Conservation (phyloP, 2,329 filamentous ascomycete species). For the Paracoccidioides brasiliensis region DNA sequence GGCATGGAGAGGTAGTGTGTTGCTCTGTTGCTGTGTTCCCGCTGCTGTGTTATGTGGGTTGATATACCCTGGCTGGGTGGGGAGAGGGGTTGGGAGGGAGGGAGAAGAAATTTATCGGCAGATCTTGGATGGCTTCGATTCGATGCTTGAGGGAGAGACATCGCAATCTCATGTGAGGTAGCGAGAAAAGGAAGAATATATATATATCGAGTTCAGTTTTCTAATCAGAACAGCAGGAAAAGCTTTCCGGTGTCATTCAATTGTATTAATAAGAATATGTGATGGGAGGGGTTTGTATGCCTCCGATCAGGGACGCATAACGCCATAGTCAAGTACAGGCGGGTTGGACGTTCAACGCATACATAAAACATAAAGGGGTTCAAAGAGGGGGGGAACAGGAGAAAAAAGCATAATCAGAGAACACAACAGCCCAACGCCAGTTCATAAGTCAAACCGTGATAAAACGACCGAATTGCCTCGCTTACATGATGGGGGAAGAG, state of each 20-base stretch:
- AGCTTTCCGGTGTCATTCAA: not conserved
- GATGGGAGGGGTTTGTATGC: not conserved
- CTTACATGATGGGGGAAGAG: slow-evolving; percentile 1
- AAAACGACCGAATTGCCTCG: slow-evolving; percentile 20
- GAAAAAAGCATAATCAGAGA: not conserved
- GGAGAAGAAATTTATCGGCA: not conserved
- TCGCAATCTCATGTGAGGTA: too few relatives aligned
- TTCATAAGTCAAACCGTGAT: slow-evolving; percentile 10
- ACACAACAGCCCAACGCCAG: slow-evolving; percentile 10
- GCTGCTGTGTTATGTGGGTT: too few relatives aligned
- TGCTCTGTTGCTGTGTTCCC: not conserved
- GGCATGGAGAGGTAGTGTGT: slow-evolving; percentile 7
- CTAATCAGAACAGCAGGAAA: not conserved
- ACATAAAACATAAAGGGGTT: not conserved
- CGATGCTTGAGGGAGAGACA: too few relatives aligned
- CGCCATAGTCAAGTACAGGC: not conserved
- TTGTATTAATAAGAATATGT: not conserved
- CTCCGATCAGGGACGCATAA: not conserved
- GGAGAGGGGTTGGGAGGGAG: not conserved
- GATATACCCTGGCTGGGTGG: not conserved
- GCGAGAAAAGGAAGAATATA: too few relatives aligned
- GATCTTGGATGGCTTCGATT: not conserved
- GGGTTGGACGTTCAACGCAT: not conserved
- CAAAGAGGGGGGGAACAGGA: not conserved
- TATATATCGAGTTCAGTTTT: too few relatives aligned